These are phyloP conservation scores for Falciphora oryzae DNA, from an alignment of 2,329 filamentous ascomycete genomes.

Conservation along the genomic window DNA sequence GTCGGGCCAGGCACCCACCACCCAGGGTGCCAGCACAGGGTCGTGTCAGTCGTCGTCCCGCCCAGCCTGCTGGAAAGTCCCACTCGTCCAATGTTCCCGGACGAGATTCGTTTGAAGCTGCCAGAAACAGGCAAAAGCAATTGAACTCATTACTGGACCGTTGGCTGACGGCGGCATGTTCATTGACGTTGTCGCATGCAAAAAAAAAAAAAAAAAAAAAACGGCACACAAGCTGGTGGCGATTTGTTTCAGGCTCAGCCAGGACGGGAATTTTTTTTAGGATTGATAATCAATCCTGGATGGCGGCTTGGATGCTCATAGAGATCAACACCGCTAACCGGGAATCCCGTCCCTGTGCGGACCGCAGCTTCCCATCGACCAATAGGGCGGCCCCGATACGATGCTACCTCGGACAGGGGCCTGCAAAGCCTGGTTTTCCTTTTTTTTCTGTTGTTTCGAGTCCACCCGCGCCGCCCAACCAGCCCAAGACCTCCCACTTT, in stretches of 20 bases:
- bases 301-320: not conserved
- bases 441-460: not conserved
- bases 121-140: not conserved
- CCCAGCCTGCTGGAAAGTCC: not conserved
- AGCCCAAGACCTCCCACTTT: not conserved
- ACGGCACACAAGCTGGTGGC: not conserved
- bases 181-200: not conserved
- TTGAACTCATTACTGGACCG: not conserved
- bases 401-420: not conserved
- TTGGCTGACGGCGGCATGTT: not conserved
- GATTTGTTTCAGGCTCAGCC: constrained; percentile 1
- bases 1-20: no score
- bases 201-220: not conserved
- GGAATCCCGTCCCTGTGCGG: not conserved
- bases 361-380: not conserved
- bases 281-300: not conserved
- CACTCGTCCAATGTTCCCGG: not conserved
- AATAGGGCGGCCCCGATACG: not conserved
- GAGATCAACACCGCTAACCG: not conserved
- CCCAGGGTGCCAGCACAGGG: no score
- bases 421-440: not conserved
- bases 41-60: no score
- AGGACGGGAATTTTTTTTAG: not conserved
- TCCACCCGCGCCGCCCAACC: not conserved
- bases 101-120: not conserved